These are phyloP conservation scores for Exophiala oligosperma DNA, from an alignment of 2,329 filamentous ascomycete species.

Conservation along the genomic window DNA sequence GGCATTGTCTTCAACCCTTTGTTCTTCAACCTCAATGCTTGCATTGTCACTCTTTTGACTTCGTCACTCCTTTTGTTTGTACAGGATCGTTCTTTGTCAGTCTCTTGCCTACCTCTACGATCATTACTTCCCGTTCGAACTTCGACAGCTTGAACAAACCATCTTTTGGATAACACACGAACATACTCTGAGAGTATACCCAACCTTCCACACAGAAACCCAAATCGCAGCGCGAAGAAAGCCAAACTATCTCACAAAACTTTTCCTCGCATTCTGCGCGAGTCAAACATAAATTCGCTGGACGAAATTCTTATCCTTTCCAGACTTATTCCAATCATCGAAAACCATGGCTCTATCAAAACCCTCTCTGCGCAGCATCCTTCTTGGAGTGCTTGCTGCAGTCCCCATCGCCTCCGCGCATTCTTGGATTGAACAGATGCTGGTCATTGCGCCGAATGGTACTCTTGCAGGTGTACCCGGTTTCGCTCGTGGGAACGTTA, in stretches of 20 bases:
- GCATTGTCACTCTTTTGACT: conserved; percentile 24
- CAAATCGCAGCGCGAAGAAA: neutral
- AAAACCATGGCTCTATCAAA: conserved; percentile 16
- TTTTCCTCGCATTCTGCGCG: neutral
- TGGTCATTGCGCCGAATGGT: conserved; percentile 70
- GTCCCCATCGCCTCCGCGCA: conserved; percentile 53
- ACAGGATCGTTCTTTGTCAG: conserved; percentile 20
- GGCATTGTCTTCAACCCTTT: conserved; percentile 24
- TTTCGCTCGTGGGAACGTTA: conserved; percentile 70
- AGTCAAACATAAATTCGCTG: conserved; percentile 1
- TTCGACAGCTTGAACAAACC: conserved; percentile 14
- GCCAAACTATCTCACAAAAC: neutral
- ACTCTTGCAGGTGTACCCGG: conserved; percentile 70
- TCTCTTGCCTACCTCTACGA: conserved; percentile 8
- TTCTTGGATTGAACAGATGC: conserved; percentile 79
- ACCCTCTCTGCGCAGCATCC: conserved; percentile 28
- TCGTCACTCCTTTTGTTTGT: conserved; percentile 20
- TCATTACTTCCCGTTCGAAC: conserved; percentile 4
- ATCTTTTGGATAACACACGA: conserved; percentile 6
- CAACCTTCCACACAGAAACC: conserved; percentile 8
- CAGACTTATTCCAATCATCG: neutral
- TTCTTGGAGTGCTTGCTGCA: conserved; percentile 26
- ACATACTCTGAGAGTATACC: conserved; percentile 14
- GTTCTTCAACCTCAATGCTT: conserved; percentile 20
- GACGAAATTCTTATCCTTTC: neutral